Evolutionary conservation across 192 early-diverging fungal species (phyloP).

Genomic region (Backusella liffmaniae): DNA sequence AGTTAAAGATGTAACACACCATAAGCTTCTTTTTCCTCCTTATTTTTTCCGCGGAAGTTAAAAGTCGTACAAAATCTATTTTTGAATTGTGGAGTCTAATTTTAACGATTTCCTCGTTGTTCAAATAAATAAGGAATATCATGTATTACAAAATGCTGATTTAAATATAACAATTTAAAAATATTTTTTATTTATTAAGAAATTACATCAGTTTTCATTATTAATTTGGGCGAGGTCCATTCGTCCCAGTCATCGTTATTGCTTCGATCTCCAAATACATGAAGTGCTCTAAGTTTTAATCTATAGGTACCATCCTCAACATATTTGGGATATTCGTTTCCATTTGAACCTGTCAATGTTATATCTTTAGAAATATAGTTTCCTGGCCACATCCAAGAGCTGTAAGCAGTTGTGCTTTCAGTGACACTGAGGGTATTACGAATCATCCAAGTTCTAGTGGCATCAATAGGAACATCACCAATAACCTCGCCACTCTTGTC

Average conservation of each 20-base stretch:
- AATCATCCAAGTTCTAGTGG: slow-evolving; percentile 13
- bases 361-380: slow-evolving; percentile 22
- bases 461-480: slow-evolving; percentile 25
- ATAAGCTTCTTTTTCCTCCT: background rate
- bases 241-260: slow-evolving; percentile 20
- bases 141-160: background rate
- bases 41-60: slow-evolving; percentile 7
- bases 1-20: background rate
- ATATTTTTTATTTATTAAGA: background rate
- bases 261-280: slow-evolving; percentile 21
- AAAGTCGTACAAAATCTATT: slow-evolving; percentile 9
- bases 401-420: slow-evolving; percentile 10
- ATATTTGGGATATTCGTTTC: background rate
- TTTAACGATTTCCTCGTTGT: slow-evolving; percentile 1
- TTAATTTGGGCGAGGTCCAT: slow-evolving; percentile 21
- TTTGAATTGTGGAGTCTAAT: slow-evolving; percentile 7
- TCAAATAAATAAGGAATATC: background rate
- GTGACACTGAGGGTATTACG: slow-evolving; percentile 5
- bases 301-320: slow-evolving; percentile 16
- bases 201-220: slow-evolving; percentile 8
- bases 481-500: background rate
- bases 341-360: slow-evolving; percentile 15
- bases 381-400: slow-evolving; percentile 25
- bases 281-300: slow-evolving; percentile 20
- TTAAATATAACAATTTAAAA: slow-evolving; percentile 5